Conservation (phyloP, 805 yeast species). For the Zygotorulaspora chibaensis region DNA sequence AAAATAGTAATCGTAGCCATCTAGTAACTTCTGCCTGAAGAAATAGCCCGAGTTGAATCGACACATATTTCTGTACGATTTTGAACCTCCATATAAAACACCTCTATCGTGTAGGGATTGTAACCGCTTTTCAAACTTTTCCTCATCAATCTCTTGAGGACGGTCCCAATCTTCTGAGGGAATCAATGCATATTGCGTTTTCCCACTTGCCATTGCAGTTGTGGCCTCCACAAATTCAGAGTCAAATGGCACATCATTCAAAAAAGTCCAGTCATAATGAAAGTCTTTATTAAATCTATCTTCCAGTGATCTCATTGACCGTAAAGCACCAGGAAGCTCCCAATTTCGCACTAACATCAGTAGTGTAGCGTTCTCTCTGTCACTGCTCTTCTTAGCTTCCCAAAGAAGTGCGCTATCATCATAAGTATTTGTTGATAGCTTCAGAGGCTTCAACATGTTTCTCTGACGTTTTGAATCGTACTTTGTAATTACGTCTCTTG, state of each 20-base stretch:
- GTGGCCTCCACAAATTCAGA: conserved; percentile 60
- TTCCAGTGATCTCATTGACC: conserved; percentile 72
- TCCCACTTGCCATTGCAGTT: conserved; percentile 57
- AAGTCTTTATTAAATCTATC: conserved; percentile 66
- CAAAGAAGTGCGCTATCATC: conserved; percentile 14
- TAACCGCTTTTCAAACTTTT: conserved; percentile 46
- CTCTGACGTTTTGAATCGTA: conserved; percentile 18
- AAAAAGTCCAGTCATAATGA: conserved; percentile 73
- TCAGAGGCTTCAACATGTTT: conserved; percentile 12
- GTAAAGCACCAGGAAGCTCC: conserved; percentile 70
- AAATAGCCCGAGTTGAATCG: conserved; percentile 89
- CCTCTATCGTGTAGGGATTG: conserved; percentile 42
- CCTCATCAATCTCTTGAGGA: conserved; percentile 65
- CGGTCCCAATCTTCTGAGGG: conserved; percentile 72
- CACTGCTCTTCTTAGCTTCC: neutral
- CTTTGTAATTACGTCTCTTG: conserved; percentile 14
- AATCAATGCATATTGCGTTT: conserved; percentile 59
- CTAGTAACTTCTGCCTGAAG: conserved; percentile 68
- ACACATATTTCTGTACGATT: conserved; percentile 88
- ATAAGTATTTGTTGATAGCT: conserved; percentile 29
- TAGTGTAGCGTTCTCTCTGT: conserved; percentile 63
- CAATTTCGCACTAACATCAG: conserved; percentile 83
- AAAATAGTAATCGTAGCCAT: conserved; percentile 83
- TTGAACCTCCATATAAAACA: conserved; percentile 61
- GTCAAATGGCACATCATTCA: conserved; percentile 69